Evolutionary conservation across 2,329 filamentous ascomycete species (phyloP).

Genomic region (Tolypocladium album): DNA sequence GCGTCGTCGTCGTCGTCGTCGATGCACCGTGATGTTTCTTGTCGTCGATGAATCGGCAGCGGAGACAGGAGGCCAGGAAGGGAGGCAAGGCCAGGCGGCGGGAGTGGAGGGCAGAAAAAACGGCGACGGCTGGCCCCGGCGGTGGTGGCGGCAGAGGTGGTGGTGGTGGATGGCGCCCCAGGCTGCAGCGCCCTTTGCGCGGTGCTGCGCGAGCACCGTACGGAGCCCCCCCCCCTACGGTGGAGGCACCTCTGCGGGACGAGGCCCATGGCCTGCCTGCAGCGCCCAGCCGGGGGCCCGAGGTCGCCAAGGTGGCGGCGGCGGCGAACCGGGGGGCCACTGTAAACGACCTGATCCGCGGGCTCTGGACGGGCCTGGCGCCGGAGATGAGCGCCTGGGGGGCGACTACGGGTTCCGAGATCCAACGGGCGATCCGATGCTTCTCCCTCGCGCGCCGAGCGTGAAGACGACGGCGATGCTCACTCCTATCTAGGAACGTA

Average conservation of each 20-base stretch:
- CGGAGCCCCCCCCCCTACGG: background rate
- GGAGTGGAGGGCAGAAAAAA: background rate
- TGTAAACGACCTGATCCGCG: too few species aligned
- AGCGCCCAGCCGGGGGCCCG: background rate
- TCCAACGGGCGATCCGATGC: background rate
- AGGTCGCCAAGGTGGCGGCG: background rate
- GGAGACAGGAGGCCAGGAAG: background rate
- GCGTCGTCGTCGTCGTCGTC: background rate
- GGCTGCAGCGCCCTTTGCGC: background rate
- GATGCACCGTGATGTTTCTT: background rate
- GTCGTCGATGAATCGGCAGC: background rate
- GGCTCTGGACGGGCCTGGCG: background rate
- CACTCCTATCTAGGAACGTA: too few species aligned
- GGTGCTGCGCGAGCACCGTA: background rate
- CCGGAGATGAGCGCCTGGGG: background rate
- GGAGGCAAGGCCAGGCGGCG: background rate
- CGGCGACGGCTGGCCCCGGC: background rate
- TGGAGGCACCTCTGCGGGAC: too few species aligned
- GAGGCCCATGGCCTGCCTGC: background rate
- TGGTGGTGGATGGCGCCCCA: background rate
- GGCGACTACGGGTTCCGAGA: background rate
- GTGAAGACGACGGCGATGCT: background rate
- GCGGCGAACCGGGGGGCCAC: background rate
- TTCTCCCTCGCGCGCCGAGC: too few species aligned
- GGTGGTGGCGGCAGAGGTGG: too few species aligned